Evolutionary conservation across 2,329 filamentous ascomycete genomes (phyloP).

Genomic region (Hansfordia pulvinata): DNA sequence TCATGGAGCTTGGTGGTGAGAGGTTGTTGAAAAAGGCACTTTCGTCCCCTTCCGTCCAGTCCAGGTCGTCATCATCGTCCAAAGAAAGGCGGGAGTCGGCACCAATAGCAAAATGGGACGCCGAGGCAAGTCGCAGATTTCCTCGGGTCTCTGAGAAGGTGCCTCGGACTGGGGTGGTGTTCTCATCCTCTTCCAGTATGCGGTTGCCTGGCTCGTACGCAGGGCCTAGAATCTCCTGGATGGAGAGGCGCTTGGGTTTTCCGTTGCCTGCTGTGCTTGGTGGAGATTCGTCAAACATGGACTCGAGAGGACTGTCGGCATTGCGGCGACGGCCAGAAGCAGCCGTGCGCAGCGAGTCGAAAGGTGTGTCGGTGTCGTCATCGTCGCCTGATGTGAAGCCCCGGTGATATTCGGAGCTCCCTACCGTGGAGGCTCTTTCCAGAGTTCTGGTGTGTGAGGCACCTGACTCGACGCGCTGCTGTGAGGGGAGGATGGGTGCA

Average conservation of each 20-base stretch:
- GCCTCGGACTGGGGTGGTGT: slow-evolving; percentile 33
- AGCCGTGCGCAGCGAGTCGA: slow-evolving; percentile 61
- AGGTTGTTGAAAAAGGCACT: slow-evolving; percentile 39
- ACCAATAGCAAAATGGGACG: slow-evolving; percentile 19
- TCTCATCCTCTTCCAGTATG: slow-evolving; percentile 52
- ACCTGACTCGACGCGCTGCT: slow-evolving; percentile 13
- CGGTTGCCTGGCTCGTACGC: slow-evolving; percentile 40
- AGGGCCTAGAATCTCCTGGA: slow-evolving; percentile 43
- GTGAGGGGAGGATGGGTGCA: too few species aligned
- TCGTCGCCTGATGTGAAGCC: slow-evolving; percentile 57
- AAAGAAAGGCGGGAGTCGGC: slow-evolving; percentile 38
- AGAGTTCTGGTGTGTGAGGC: slow-evolving; percentile 17
- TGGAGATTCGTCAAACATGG: slow-evolving; percentile 70
- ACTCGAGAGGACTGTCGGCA: slow-evolving; percentile 60
- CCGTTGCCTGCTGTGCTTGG: slow-evolving; percentile 39
- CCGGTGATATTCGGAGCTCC: slow-evolving; percentile 58
- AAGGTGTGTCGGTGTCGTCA: slow-evolving; percentile 65
- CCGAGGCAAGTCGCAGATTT: slow-evolving; percentile 10
- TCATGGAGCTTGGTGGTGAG: slow-evolving; percentile 43
- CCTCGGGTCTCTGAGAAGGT: slow-evolving; percentile 16
- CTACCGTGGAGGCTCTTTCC: slow-evolving; percentile 51
- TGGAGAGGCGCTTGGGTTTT: slow-evolving; percentile 41
- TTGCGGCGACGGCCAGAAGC: slow-evolving; percentile 53
- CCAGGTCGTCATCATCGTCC: slow-evolving; percentile 49
- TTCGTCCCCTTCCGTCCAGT: slow-evolving; percentile 46